Conservation (phyloP, 768 basidiomycete species). For the Phlegmacium glaucopus region DNA sequence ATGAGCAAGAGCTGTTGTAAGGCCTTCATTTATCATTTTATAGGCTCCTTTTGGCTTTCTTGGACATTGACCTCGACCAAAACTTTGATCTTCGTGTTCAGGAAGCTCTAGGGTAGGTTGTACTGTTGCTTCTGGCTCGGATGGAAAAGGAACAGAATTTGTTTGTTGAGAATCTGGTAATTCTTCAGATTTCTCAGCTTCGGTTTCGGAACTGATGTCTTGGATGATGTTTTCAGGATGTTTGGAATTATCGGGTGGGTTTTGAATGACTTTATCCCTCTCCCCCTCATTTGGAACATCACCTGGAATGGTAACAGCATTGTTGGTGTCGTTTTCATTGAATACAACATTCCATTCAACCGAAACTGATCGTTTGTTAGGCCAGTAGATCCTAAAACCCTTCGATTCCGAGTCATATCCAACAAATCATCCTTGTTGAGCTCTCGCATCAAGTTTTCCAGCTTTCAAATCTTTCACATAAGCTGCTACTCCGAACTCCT, state of each 20-base stretch:
- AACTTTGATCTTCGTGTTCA: too few relatives aligned
- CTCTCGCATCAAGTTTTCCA: constrained; percentile 11
- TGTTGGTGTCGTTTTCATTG: constrained; percentile 15
- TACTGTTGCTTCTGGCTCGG: too few relatives aligned
- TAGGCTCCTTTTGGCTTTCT: too few relatives aligned
- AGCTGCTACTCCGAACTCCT: constrained; percentile 18
- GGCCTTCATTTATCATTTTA: too few relatives aligned
- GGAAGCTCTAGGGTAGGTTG: too few relatives aligned
- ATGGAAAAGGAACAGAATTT: too few relatives aligned
- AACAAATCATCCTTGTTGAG: constrained; percentile 18
- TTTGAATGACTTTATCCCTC: background rate
- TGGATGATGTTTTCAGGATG: too few relatives aligned
- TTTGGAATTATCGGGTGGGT: constrained; percentile 6
- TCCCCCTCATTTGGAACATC: constrained; percentile 19
- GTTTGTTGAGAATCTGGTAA: too few relatives aligned
- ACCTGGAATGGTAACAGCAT: constrained; percentile 1
- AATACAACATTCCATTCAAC: constrained; percentile 24
- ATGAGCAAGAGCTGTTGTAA: too few relatives aligned
- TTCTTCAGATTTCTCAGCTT: too few relatives aligned
- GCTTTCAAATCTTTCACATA: constrained; percentile 20
- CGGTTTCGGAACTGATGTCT: too few relatives aligned
- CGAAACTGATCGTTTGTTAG: constrained; percentile 13
- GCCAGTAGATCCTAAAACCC: constrained; percentile 21
- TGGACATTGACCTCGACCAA: too few relatives aligned
- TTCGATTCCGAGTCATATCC: constrained; percentile 22